A percentile compares a stretch with the other conserved stretches of the same genome.
These are phyloP conservation scores for Oryza coarctata DNA, from an alignment of 176 grass and related monocot genomes.

Conservation along the genomic window DNA sequence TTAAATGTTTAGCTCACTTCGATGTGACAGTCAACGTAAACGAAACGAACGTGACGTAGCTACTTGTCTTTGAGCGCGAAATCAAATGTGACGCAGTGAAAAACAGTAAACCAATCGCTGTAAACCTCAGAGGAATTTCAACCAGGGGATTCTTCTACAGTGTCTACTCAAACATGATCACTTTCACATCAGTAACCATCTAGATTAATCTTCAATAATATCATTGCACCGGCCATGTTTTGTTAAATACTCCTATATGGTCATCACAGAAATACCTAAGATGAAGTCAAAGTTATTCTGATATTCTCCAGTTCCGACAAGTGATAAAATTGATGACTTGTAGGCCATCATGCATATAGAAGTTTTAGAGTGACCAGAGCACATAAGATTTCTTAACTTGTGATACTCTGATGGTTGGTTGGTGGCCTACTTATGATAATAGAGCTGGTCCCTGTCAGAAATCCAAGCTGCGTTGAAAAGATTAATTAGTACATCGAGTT, in stretches of 20 bases:
- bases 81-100: slow-evolving; percentile 12
- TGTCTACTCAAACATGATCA: background rate
- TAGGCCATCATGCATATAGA: background rate
- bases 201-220: slow-evolving; percentile 22
- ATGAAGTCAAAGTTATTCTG: slow-evolving; percentile 24
- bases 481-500: background rate
- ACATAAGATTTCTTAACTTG: background rate
- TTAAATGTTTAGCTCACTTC: background rate
- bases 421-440: slow-evolving; percentile 39
- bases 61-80: background rate
- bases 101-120: background rate
- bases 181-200: background rate
- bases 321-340: slow-evolving; percentile 31
- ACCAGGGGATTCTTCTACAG: background rate
- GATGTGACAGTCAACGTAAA: slow-evolving; percentile 15
- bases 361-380: slow-evolving; percentile 19
- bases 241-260: slow-evolving; percentile 8
- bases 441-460: slow-evolving; percentile 43
- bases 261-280: slow-evolving; percentile 10
- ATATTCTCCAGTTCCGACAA: background rate
- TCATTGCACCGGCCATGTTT: slow-evolving; percentile 44
- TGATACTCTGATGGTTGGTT: slow-evolving; percentile 21
- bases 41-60: background rate
- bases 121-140: slow-evolving; percentile 30
- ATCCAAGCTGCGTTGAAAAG: slow-evolving; percentile 40